Percentiles rank a stretch among this genome's conserved stretches.
phyloP scores from a whole-genome alignment of 2,329 filamentous ascomycete genomes.

The Chalaropsis thielavioides region DNA sequence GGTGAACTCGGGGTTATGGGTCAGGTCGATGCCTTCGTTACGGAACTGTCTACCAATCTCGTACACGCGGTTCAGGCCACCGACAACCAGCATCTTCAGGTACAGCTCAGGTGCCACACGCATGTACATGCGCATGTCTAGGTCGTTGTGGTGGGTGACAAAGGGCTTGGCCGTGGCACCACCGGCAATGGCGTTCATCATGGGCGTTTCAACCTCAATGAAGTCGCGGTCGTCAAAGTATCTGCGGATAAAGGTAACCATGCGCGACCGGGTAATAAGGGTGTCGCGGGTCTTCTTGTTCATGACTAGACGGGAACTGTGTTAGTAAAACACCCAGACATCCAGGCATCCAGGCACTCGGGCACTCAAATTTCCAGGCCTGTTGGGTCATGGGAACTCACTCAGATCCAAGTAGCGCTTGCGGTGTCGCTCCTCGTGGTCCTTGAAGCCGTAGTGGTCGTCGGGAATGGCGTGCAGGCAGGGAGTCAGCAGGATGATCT shows the following conservation, averaged over 20 bases:
- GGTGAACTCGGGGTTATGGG: conserved; percentile 93
- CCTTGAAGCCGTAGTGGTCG: conserved; percentile 89
- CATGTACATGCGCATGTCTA: conserved; percentile 89
- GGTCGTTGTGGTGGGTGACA: conserved; percentile 88
- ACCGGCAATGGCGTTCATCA: conserved; percentile 92
- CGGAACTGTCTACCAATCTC: conserved; percentile 92
- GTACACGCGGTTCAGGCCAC: conserved; percentile 86
- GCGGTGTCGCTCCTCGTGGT: conserved; percentile 83
- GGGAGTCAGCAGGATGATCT: conserved; percentile 74
- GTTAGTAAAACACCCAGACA: too few relatives aligned
- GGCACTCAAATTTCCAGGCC: background rate
- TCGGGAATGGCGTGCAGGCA: conserved; percentile 83
- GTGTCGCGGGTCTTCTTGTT: conserved; percentile 75
- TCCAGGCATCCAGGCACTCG: too few relatives aligned
- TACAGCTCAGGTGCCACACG: conserved; percentile 90
- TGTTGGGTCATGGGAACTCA: background rate
- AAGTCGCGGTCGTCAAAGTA: conserved; percentile 85
- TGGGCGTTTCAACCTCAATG: conserved; percentile 88
- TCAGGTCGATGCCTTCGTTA: conserved; percentile 60
- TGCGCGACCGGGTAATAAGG: conserved; percentile 64
- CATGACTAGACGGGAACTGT: conserved; percentile 43
- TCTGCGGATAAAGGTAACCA: conserved; percentile 73
- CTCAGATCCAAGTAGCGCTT: conserved; percentile 85
- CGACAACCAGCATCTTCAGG: conserved; percentile 91
- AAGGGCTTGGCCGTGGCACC: conserved; percentile 91